phyloP scores from a whole-genome alignment of 192 early-diverging fungal genomes.

The Podila minutissima region DNA sequence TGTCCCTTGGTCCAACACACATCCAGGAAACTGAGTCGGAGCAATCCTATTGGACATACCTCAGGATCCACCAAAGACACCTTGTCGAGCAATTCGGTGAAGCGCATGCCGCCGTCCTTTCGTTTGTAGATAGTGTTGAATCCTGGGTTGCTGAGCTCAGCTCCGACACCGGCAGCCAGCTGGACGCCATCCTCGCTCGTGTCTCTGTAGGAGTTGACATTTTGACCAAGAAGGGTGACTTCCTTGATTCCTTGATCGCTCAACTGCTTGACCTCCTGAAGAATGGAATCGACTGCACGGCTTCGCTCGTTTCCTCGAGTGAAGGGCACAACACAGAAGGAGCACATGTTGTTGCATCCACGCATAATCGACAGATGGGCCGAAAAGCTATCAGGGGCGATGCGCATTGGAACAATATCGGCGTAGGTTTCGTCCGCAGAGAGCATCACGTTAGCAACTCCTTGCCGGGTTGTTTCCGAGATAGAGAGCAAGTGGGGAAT shows the following conservation, averaged over 20 bases:
- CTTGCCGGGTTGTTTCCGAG: constrained; percentile 66
- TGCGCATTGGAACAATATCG: constrained; percentile 77
- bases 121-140: constrained; percentile 83
- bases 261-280: constrained; percentile 69
- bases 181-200: constrained; percentile 64
- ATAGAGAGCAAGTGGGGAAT: constrained; percentile 78
- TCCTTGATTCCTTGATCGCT: constrained; percentile 73
- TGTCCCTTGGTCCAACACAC: neutral
- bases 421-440: constrained; percentile 85
- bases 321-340: constrained; percentile 83
- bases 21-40: no score
- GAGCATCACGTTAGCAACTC: constrained; percentile 84
- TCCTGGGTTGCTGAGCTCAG: constrained; percentile 61
- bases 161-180: constrained; percentile 53
- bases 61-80: constrained; percentile 75
- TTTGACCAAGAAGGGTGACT: constrained; percentile 81
- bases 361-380: constrained; percentile 82
- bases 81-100: constrained; percentile 76
- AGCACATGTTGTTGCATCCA: constrained; percentile 88
- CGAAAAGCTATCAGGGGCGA: constrained; percentile 69
- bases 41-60: constrained; percentile 15
- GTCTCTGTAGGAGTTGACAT: constrained; percentile 85
- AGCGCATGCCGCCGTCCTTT: constrained; percentile 77
- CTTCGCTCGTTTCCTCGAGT: constrained; percentile 80
- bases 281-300: constrained; percentile 74